Base-by-base conservation (phyloP, 2,329 filamentous ascomycete genomes). In the Pleomassaria siparia region DNA sequence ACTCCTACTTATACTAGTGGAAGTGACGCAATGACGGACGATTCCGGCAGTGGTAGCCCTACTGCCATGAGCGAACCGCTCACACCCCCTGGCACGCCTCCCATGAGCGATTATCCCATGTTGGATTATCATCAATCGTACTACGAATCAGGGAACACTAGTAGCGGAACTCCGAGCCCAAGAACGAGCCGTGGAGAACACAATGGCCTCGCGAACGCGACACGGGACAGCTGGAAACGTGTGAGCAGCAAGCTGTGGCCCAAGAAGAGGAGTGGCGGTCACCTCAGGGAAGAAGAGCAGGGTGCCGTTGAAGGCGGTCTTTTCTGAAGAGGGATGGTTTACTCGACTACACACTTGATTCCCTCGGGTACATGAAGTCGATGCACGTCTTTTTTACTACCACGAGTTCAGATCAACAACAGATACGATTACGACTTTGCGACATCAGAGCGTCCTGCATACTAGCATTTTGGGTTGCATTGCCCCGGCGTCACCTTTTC, bases 11-110 rank as follows among this genome's bases (percentile, higher is more conserved):
- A 68, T 50, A 73, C 43, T 76, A 83, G 66, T 47, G 66, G 66
- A 13, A 68, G 53, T 63, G 74, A 52, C 60, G 70, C 40, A 74
- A 82, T 52, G 69, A 78, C 40, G 76, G 86, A 89, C 57, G 86
- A 89, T 64, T 87, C 80, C 49, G 80, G 79, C 46, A 81, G 80
- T 78, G 48, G 63, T 20, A 74, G 45, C 51, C 72, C 74, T 2
- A 73, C 43, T 75, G 82, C 26, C 69, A 77, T 40, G 21, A 73
- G 76, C 50, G 85, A 86, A 62, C 86, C 79, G 2, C 85, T 89
- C 76, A 91, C 88, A 3, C 88, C 88, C 1, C 87, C 87, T 2
- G 88, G 87, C 6, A 91, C 88, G 4, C 88, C 88, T 0, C 87
- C 87, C 1, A 88, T 88, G 26, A 67, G 56, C 53, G 65, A 69